phyloP scores from a whole-genome alignment of 495 filamentous ascomycete genomes.

The Trichoderma erinaceum region DNA sequence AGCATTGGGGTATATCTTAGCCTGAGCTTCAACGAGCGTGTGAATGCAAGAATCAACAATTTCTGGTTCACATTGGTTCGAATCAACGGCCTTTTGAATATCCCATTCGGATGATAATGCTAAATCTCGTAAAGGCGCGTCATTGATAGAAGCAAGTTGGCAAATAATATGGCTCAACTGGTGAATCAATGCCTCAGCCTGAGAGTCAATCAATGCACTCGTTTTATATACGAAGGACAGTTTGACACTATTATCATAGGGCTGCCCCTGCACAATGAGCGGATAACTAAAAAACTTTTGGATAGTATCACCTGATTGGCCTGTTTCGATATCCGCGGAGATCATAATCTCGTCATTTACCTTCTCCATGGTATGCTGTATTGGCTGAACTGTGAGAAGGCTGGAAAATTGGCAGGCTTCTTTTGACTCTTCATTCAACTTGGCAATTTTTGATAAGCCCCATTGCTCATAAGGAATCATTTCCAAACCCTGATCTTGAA shows the following conservation, averaged over 20 bases:
- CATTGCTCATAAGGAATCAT: constrained; percentile 41
- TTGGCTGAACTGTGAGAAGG: neutral
- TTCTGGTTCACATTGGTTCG: neutral
- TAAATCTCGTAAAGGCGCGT: neutral
- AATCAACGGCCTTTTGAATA: neutral
- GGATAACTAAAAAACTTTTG: constrained; percentile 3
- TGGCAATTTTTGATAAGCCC: constrained; percentile 38
- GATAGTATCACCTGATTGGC: neutral
- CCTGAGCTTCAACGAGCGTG: constrained; percentile 21
- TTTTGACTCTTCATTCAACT: constrained; percentile 2
- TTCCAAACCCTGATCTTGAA: constrained; percentile 32
- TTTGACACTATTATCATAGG: neutral
- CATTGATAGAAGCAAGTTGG: neutral
- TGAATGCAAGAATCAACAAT: constrained; percentile 25
- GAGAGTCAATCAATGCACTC: neutral
- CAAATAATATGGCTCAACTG: neutral
- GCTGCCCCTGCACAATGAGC: neutral
- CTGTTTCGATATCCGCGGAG: neutral
- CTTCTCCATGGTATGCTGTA: neutral
- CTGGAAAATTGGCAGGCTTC: constrained; percentile 9
- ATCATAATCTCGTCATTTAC: too few species aligned
- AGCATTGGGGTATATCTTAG: constrained; percentile 18
- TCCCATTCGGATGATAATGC: neutral
- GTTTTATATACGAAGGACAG: neutral
- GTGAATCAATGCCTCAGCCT: neutral